Percentiles rank a stretch among this genome's conserved stretches.
Evolutionary conservation across 331 rosid species (phyloP).

Genomic region (Erythrophleum ivorense): DNA sequence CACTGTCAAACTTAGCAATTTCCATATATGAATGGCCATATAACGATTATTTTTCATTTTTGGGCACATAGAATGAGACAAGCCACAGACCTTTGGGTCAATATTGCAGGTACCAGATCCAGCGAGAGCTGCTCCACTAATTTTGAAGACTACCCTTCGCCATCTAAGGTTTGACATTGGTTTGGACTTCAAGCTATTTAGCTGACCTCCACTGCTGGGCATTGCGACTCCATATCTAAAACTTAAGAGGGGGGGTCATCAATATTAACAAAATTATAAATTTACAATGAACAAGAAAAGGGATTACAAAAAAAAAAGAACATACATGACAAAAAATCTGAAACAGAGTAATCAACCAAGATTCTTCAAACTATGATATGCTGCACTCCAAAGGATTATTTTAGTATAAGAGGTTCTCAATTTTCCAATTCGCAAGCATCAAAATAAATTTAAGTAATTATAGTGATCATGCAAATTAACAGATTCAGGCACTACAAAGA

Average conservation of each 20-base stretch:
- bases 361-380: not conserved
- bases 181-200: conserved; percentile 70
- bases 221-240: conserved; percentile 65
- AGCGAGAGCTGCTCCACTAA: conserved; percentile 91
- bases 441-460: not conserved
- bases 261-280: conserved; percentile 23
- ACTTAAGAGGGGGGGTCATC: not conserved
- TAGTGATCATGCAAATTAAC: not conserved
- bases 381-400: not conserved
- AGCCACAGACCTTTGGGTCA: conserved; percentile 76
- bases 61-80: not conserved
- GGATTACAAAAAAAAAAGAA: not conserved
- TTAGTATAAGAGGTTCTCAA: not conserved
- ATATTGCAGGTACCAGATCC: conserved; percentile 80
- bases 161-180: conserved; percentile 67
- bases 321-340: not conserved
- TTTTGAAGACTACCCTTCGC: conserved; percentile 91
- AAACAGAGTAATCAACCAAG: not conserved
- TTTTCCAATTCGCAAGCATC: not conserved
- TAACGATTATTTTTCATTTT: not conserved
- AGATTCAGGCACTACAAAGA: not conserved
- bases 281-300: not conserved
- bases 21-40: conserved; percentile 1
- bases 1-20: conserved; percentile 12
- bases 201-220: conserved; percentile 60